Base-by-base conservation (phyloP, 345 rosid genomes). In the Leavenworthia alabamica region DNA sequence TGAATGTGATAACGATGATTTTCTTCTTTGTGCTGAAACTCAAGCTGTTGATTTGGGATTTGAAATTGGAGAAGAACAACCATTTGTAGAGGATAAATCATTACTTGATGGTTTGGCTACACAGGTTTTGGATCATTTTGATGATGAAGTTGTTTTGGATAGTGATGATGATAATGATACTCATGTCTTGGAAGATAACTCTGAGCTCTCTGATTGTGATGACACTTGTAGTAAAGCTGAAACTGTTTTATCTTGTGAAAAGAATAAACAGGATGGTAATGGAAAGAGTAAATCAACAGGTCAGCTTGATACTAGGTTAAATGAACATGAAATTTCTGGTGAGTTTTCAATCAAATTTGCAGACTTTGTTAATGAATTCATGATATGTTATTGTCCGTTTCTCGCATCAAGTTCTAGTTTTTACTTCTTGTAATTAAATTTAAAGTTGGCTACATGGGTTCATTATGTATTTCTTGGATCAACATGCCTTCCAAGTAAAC, bases 91-190 rank as follows among this genome's bases (percentile, higher is more conserved):
- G 4, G 78, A 46, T 39, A 55, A 37, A 1, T 56, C 60, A 19
- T 60, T 60, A 2, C 35, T 72, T 11, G 60, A 67, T 74, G 64
- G 62, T 36, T 49, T 74, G 55, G 70, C 53, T 48, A 72, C 79
- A 2, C 77, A 68, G 40, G 28, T 68, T 37, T 13, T 72, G 32
- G 73, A 49, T 42, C 63, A 24, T 46, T 68, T 27, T 36, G 70
- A 36, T 49, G 37, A 64, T 20, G 49, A 46, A 8, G 61, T 65
- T 66, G 70, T 40, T 7, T 15, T 28, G 6, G 77, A 74, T 73
- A 52, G 75, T 71, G 82, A 81, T 40, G 77, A 72, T 77, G 90
- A 82, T 37, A 37, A 37, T 72, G 64, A 49, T 66, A 87, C 88
- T 44, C 81, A 74, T 75, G 72, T 73, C 62, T 67, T 82, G 75